These are phyloP conservation scores for Aspergillus saccharolyticus DNA, from an alignment of 495 filamentous ascomycete species.

Conservation along the genomic window DNA sequence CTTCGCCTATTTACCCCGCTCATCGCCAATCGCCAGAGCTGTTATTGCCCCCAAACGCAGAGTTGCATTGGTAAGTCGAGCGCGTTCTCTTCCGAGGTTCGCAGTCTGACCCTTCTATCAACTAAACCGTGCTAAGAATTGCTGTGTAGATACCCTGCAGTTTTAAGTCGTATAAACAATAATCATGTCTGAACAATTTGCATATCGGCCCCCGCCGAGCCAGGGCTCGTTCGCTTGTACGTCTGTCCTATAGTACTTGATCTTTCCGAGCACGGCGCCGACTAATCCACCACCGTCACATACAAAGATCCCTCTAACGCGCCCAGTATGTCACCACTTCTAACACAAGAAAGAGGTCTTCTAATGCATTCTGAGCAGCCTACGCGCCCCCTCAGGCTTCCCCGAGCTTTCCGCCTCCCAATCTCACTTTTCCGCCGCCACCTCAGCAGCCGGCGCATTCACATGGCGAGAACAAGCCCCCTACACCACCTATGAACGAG, in stretches of 20 bases:
- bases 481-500: constrained; percentile 18
- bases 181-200: constrained; percentile 10
- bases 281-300: neutral
- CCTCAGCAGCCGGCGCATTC: neutral
- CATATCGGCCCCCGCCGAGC: constrained; percentile 12
- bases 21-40: too few relatives aligned
- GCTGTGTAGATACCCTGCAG: too few relatives aligned
- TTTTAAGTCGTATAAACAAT: neutral
- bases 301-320: constrained; percentile 5
- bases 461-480: constrained; percentile 4
- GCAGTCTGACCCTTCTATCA: too few relatives aligned
- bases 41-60: too few relatives aligned
- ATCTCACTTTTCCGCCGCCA: constrained; percentile 11
- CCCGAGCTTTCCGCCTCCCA: constrained; percentile 6
- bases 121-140: too few relatives aligned
- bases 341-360: too few relatives aligned
- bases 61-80: too few relatives aligned
- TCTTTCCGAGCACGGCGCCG: neutral
- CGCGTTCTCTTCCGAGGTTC: too few relatives aligned
- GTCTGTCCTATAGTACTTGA: constrained; percentile 1
- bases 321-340: constrained; percentile 5
- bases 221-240: constrained; percentile 8
- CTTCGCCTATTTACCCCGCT: too few relatives aligned
- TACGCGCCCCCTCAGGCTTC: constrained; percentile 11
- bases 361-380: constrained; percentile 7